Conservation (phyloP, 75 land plant species). For the Pinus albicaulis region DNA sequence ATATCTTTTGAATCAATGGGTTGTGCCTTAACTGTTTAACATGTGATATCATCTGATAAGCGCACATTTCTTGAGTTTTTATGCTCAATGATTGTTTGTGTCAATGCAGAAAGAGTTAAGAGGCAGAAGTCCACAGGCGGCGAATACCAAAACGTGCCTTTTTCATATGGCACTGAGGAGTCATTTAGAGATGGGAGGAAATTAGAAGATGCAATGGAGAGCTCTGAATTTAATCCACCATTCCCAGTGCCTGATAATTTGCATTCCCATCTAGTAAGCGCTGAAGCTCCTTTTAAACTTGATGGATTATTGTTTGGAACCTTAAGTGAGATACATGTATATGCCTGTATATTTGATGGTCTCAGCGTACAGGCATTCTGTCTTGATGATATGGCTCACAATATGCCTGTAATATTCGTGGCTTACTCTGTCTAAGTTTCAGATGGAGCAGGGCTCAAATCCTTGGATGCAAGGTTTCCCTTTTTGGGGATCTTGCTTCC, state of each 20-base stretch:
- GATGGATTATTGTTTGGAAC: neutral
- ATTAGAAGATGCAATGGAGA: slow-evolving; percentile 21
- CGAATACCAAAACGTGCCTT: slow-evolving; percentile 54
- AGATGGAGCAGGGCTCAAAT: slow-evolving; percentile 62
- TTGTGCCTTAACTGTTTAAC: neutral
- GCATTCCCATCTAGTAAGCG: slow-evolving; percentile 57
- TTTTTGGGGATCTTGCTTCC: slow-evolving; percentile 45
- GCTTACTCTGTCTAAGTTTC: slow-evolving; percentile 66
- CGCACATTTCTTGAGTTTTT: neutral
- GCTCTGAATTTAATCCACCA: slow-evolving; percentile 49
- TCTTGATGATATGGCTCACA: slow-evolving; percentile 15
- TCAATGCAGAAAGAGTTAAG: slow-evolving; percentile 26
- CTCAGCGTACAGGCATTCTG: neutral
- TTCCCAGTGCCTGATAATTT: slow-evolving; percentile 74
- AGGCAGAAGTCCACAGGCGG: slow-evolving; percentile 14
- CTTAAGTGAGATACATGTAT: slow-evolving; percentile 8
- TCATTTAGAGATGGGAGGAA: slow-evolving; percentile 16
- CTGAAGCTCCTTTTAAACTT: neutral
- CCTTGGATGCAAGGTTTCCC: slow-evolving; percentile 40
- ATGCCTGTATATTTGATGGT: slow-evolving; percentile 17
- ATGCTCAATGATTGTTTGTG: slow-evolving; percentile 3
- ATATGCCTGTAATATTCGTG: slow-evolving; percentile 37
- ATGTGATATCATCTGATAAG: neutral
- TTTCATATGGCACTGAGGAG: slow-evolving; percentile 45
- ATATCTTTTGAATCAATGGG: neutral